A percentile compares a stretch with the other conserved stretches of the same genome.
These are phyloP conservation scores for Oryza rufipogon DNA, from an alignment of 176 grass and related monocot species.

Conservation along the genomic window DNA sequence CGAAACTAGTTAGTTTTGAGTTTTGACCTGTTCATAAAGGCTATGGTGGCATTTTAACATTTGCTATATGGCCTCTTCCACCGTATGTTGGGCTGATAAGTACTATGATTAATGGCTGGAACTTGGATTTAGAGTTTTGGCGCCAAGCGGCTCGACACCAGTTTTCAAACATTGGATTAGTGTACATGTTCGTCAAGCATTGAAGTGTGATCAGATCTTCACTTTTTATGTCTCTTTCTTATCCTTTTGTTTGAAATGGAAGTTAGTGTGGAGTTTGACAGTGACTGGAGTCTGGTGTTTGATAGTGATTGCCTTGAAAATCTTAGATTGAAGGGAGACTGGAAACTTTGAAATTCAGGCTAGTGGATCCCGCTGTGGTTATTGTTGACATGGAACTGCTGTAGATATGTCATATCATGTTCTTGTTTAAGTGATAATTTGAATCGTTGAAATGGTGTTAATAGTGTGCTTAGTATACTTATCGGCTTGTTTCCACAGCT, in stretches of 20 bases:
- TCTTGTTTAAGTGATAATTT: slow-evolving; percentile 17
- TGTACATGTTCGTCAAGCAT: slow-evolving; percentile 20
- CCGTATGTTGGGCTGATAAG: not conserved
- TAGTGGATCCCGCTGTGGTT: not conserved
- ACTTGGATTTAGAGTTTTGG: not conserved
- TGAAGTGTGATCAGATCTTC: slow-evolving; percentile 11
- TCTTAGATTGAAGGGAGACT: not conserved
- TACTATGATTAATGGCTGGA: not conserved
- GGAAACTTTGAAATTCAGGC: not conserved
- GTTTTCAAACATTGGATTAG: not conserved
- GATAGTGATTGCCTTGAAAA: slow-evolving; percentile 12
- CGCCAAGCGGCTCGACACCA: not conserved
- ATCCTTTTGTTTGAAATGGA: not conserved
- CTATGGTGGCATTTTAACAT: not conserved
- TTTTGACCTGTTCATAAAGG: not conserved
- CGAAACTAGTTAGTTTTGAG: not conserved
- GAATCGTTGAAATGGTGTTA: slow-evolving; percentile 11
- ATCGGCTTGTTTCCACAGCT: not conserved
- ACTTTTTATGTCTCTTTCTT: not conserved
- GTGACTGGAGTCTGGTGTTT: slow-evolving; percentile 16
- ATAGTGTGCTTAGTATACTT: not conserved
- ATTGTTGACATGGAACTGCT: not conserved
- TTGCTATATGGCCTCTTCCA: not conserved
- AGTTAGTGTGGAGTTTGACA: slow-evolving; percentile 23
- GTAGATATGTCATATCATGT: not conserved